Evolutionary conservation across 352 stramenopile species (phyloP), one percentile per base, ranked within the genome.

Genomic region (Phytophthora hybrid): DNA sequence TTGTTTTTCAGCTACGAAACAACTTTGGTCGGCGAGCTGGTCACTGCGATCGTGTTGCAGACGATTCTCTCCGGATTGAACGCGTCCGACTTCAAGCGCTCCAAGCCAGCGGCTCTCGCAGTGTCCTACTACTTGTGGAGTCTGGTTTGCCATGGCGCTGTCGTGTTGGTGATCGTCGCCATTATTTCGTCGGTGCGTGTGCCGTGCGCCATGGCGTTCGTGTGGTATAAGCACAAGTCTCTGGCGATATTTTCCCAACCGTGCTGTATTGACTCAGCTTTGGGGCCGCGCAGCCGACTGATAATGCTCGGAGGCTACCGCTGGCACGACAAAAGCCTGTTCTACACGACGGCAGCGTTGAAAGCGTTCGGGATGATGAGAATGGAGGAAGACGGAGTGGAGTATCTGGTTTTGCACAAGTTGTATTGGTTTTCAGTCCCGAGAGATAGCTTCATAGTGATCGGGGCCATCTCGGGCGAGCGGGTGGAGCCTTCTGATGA

Each of bases 1-100:
- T 9, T 58, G 46, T 47, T 66, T 7, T 66, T 66, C 59, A 66
- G 59, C 29, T 66, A 58, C 34, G 59, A 66, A 31, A 66, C 59
- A 8, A 9, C 59, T 13, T 34, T 66, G 9, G 59, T 66, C 4
- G 44, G 59, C 1, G 46, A 66, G 16, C 44, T 66, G 26, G 59
- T 67, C 46, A 51, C 32, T 37, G 60, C 60, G 19, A 10, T 69
- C 5, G 62, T 46, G 51, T 46, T 69, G 16, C 51, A 62, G 53
- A 44, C 23, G 2, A 23, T 69, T 55, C 18, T 62, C 4, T 56
- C 52, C 5, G 6, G 51, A 26, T 39, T 62, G 16, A 61, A 69
- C 47, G 46, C 8, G 46, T 58, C 59, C 4, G 60, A 67, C 8
- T 67, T 67, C 23, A 67, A 67, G 34, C 60, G 60, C 13, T 60